phyloP scores from a whole-genome alignment of 768 basidiomycete species.

The Boletus sp. region DNA sequence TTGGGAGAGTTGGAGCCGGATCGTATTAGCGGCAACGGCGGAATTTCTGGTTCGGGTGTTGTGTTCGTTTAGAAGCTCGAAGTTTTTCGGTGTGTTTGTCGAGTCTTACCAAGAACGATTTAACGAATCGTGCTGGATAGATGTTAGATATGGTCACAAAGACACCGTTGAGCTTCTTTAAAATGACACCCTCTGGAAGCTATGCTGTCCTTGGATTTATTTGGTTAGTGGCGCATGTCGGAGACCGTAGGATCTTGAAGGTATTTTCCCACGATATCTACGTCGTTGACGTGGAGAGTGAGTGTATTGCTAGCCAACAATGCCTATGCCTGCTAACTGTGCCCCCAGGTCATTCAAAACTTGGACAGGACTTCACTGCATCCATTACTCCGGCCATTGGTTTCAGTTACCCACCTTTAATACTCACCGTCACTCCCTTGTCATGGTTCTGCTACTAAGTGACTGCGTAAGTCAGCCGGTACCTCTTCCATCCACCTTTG shows the following conservation, averaged over 20 bases:
- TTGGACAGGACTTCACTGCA: slow-evolving; percentile 63
- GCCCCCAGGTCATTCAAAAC: slow-evolving; percentile 54
- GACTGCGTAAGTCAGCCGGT: slow-evolving; percentile 57
- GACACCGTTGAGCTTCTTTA: slow-evolving; percentile 87
- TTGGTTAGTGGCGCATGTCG: neutral
- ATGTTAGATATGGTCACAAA: slow-evolving; percentile 80
- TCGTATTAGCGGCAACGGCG: slow-evolving; percentile 51
- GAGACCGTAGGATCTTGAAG: slow-evolving; percentile 66
- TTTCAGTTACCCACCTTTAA: slow-evolving; percentile 76
- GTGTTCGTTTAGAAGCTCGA: slow-evolving; percentile 73
- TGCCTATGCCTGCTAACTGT: neutral
- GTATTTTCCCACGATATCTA: slow-evolving; percentile 89
- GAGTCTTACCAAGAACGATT: neutral
- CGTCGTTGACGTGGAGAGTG: slow-evolving; percentile 76
- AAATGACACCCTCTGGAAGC: slow-evolving; percentile 84
- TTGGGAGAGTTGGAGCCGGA: slow-evolving; percentile 89
- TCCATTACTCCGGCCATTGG: slow-evolving; percentile 75
- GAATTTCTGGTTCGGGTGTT: slow-evolving; percentile 73
- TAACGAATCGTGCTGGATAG: slow-evolving; percentile 35
- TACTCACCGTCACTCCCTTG: slow-evolving; percentile 75
- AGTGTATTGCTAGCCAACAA: neutral
- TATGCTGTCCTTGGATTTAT: slow-evolving; percentile 26
- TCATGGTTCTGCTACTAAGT: slow-evolving; percentile 78
- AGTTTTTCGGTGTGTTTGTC: slow-evolving; percentile 54
- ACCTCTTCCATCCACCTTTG: neutral